Conservation (phyloP, 495 filamentous ascomycete genomes). For the Aspergillus cristatus region DNA sequence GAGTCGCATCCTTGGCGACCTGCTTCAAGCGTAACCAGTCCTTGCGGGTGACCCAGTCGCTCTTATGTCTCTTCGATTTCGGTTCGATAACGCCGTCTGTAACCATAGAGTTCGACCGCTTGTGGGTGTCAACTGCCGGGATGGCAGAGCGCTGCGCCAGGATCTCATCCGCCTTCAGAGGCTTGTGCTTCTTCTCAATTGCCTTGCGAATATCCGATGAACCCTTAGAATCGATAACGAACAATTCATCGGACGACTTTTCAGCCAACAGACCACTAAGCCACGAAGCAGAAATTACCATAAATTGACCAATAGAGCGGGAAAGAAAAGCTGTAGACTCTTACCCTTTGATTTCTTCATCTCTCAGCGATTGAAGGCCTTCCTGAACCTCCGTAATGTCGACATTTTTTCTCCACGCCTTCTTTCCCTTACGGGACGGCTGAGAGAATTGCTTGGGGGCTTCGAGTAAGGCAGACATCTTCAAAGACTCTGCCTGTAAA, state of each 20-base stretch:
- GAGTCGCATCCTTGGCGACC: slow-evolving; percentile 64
- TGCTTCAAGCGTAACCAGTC: slow-evolving; percentile 68
- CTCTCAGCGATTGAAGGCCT: slow-evolving; percentile 74
- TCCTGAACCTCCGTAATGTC: slow-evolving; percentile 77
- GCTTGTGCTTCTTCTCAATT: slow-evolving; percentile 57
- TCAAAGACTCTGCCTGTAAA: slow-evolving; percentile 5
- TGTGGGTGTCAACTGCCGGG: slow-evolving; percentile 64
- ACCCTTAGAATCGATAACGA: slow-evolving; percentile 70
- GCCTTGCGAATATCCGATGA: slow-evolving; percentile 50
- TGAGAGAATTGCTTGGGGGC: slow-evolving; percentile 61
- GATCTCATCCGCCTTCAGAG: slow-evolving; percentile 83
- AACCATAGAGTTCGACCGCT: slow-evolving; percentile 51
- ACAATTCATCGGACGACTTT: slow-evolving; percentile 69
- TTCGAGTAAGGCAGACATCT: slow-evolving; percentile 29
- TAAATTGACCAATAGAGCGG: background rate
- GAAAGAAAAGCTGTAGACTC: slow-evolving; percentile 5
- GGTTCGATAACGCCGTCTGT: slow-evolving; percentile 60
- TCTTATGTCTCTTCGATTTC: slow-evolving; percentile 60
- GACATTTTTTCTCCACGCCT: slow-evolving; percentile 97
- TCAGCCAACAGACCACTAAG: slow-evolving; percentile 73
- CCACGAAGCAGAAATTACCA: slow-evolving; percentile 6
- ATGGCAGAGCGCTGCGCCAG: slow-evolving; percentile 74
- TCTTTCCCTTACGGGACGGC: slow-evolving; percentile 93
- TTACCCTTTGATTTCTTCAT: slow-evolving; percentile 84
- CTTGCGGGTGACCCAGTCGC: slow-evolving; percentile 67